Evolutionary conservation across 306 rosid genomes (phyloP).

Genomic region (Vigna reflexopilosa): DNA sequence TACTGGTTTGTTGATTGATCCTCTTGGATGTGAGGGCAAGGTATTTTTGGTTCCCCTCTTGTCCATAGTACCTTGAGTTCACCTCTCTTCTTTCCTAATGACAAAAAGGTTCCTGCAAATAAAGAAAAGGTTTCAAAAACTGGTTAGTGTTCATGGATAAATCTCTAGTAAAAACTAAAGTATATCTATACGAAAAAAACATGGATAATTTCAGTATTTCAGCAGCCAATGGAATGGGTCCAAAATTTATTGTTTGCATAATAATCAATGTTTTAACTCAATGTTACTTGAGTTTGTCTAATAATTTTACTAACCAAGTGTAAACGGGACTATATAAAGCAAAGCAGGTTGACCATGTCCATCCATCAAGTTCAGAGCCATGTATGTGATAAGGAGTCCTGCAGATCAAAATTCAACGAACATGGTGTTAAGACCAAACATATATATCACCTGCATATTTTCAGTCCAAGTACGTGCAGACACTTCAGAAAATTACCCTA

Average conservation of each 20-base stretch:
- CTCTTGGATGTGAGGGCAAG: constrained; percentile 80
- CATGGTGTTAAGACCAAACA: constrained; percentile 10
- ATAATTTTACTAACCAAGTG: constrained; percentile 72
- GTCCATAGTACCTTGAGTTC: constrained; percentile 87
- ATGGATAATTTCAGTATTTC: constrained; percentile 5
- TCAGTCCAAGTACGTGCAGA: constrained; percentile 5
- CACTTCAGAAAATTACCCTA: constrained; percentile 23
- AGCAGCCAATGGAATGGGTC: not conserved
- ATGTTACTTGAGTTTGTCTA: not conserved
- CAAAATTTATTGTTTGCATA: not conserved
- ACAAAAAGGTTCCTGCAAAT: constrained; percentile 81
- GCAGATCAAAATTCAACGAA: constrained; percentile 42
- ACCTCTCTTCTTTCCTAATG: constrained; percentile 90
- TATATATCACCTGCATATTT: not conserved
- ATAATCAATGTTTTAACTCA: constrained; percentile 11
- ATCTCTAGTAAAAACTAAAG: not conserved
- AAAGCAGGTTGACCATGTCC: constrained; percentile 99
- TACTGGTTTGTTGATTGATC: constrained; percentile 53
- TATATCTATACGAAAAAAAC: not conserved
- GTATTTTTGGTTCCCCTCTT: constrained; percentile 86
- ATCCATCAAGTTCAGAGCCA: constrained; percentile 98
- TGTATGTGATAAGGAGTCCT: constrained; percentile 90
- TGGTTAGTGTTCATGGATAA: constrained; percentile 5
- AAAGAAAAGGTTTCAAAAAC: constrained; percentile 23
- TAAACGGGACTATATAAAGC: constrained; percentile 92